Evolutionary conservation across 208 protist species (phyloP), one percentile per base, ranked within the genome.

Genomic region (Borovskyia barvae): DNA sequence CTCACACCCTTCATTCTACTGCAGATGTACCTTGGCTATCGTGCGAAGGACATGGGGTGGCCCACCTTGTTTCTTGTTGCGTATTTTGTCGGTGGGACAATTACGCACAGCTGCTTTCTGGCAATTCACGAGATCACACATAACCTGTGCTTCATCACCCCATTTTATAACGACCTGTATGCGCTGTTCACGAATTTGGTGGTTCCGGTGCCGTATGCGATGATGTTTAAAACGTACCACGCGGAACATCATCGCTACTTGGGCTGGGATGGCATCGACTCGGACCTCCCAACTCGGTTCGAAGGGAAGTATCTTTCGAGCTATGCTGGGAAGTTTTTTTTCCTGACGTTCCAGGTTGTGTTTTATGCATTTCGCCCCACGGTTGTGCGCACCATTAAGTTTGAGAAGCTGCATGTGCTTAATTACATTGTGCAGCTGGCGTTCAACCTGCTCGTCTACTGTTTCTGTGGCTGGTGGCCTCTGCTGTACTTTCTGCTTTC

Each of bases 161-260:
- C 66, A 4, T 46, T 75, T 29, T 74, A 80, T 66, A 98, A 98
- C 71, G 77, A 92, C 36, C 55, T 88, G 29, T 81, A 93, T 47
- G 77, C 75, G 2, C 70, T 97, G 12, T 77, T 98, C 68, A 66
- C 75, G 7, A 98, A 97, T 68, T 51, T 91, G 17, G 79, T 94
- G 17, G 78, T 96, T n/a, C 80, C 70, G 8, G 35, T 97, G 36
- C 92, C 95, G 48, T 94, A 89, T 41, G 72, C 84, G 25, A 95
- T 95, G 82, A 83, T 87, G 33, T 98, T 98, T 74, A 90, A 95
- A 53, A 77, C 66, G 24, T 97, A 98, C 72, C 93, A 98, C 70
- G 78, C 83, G 19, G 90, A 96, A 33, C 95, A 98, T 72, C 95
- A 98, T 64, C 75, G 83, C n/a, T 95, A 94, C 37, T 81, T 97